Conservation (phyloP, 2,329 filamentous ascomycete species). For the Rhytidhysteron rufulum region DNA sequence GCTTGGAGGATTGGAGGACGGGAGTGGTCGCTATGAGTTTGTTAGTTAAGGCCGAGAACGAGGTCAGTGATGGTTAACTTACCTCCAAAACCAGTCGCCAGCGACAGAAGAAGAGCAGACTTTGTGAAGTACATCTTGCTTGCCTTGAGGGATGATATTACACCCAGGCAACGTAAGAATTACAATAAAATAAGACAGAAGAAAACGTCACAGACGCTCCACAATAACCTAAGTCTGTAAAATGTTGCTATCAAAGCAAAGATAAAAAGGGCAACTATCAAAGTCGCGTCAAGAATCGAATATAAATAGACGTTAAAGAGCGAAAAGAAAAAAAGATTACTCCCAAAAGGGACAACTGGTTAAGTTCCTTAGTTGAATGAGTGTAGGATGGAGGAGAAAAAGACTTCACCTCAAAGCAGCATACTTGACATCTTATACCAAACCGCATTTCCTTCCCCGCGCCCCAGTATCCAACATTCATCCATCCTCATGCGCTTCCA, state of each 20-base stretch:
- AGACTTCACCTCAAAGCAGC: too few species aligned
- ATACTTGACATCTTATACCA: conserved; percentile 12
- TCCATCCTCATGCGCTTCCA: conserved; percentile 10
- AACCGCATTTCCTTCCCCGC: too few species aligned
- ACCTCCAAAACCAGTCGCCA: conserved; percentile 32
- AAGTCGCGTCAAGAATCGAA: conserved; percentile 23
- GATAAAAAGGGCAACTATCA: conserved; percentile 37
- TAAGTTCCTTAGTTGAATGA: too few species aligned
- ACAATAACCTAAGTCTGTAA: too few species aligned
- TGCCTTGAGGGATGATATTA: conserved; percentile 9
- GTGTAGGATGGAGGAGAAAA: too few species aligned
- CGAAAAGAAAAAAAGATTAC: too few species aligned
- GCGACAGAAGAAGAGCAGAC: conserved; percentile 20
- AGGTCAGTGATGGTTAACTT: conserved; percentile 9
- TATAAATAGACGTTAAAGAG: conserved; percentile 21
- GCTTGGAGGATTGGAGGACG: conserved; percentile 11
- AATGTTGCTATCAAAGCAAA: conserved; percentile 12
- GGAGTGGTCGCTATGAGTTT: conserved; percentile 27
- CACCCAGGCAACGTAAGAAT: conserved; percentile 19
- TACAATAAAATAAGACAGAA: conserved; percentile 16
- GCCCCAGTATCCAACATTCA: conserved; percentile 1
- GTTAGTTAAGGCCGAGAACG: too few species aligned
- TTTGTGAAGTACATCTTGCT: conserved; percentile 25
- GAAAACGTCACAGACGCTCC: conserved; percentile 27
- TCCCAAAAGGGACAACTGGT: too few species aligned